Evolutionary conservation across 1,284 basidiomycete genomes (phyloP).

Genomic region (Ganoderma lingzhi): DNA sequence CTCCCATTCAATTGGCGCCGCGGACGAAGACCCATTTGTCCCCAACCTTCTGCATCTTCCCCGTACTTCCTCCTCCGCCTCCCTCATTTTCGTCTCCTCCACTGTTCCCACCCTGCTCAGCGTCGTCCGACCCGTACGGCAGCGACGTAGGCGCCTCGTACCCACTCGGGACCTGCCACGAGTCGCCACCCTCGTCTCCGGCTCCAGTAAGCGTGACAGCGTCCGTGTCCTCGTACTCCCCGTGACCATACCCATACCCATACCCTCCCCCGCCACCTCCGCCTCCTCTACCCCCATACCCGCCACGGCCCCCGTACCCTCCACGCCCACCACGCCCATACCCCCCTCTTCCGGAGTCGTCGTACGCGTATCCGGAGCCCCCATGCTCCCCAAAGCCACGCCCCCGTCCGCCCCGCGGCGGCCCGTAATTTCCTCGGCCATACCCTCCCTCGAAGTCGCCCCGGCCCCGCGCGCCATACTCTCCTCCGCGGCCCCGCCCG

Average conservation of each 20-base stretch:
- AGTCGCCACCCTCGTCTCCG: constrained; percentile 28
- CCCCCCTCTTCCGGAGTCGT: too few species aligned
- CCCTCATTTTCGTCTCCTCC: constrained; percentile 12
- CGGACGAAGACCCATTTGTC: constrained; percentile 78
- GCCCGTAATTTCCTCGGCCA: constrained; percentile 28
- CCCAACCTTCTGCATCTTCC: constrained; percentile 74
- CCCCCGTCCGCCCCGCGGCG: constrained; percentile 14
- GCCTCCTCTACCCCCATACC: constrained; percentile 8
- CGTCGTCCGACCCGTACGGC: constrained; percentile 1
- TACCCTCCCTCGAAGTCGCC: constrained; percentile 18
- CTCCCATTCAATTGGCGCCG: constrained; percentile 11
- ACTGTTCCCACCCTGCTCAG: neutral
- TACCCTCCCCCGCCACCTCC: constrained; percentile 39
- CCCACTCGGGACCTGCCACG: constrained; percentile 22
- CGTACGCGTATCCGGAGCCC: too few species aligned
- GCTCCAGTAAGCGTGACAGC: constrained; percentile 64
- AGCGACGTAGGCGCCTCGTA: constrained; percentile 7
- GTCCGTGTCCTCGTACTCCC: constrained; percentile 48
- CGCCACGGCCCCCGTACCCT: constrained; percentile 36
- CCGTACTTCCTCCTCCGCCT: constrained; percentile 44
- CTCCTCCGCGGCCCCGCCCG: constrained; percentile 25
- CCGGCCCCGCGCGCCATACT: constrained; percentile 24
- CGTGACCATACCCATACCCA: constrained; percentile 33
- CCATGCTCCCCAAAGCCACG: constrained; percentile 2
- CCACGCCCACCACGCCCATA: constrained; percentile 16